Evolutionary conservation across 2,329 filamentous ascomycete genomes (phyloP).

Genomic region (Coleophoma eucalyptorum): DNA sequence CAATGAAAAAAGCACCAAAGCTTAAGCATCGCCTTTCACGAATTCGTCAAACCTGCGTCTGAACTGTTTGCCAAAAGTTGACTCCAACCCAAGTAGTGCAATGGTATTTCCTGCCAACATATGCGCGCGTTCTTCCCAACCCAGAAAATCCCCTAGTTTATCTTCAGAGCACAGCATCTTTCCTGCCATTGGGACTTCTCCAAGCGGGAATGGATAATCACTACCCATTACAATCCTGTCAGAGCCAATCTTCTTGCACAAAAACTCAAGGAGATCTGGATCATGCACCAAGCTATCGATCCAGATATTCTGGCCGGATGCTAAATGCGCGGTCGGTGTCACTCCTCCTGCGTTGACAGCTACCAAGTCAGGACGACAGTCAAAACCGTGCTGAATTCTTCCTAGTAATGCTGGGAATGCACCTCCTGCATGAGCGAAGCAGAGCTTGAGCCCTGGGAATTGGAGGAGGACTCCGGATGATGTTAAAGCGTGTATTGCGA

Average conservation of each 20-base stretch:
- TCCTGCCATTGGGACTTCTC: constrained; percentile 30
- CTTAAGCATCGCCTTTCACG: neutral
- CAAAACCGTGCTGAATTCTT: constrained; percentile 30
- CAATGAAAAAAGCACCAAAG: neutral
- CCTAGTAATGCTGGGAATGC: constrained; percentile 32
- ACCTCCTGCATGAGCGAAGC: constrained; percentile 32
- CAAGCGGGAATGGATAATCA: constrained; percentile 32
- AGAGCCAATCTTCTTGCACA: constrained; percentile 28
- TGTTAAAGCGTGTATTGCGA: constrained; percentile 29
- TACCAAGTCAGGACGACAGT: constrained; percentile 31
- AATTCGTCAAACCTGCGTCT: constrained; percentile 18
- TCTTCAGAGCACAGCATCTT: constrained; percentile 28
- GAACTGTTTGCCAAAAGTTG: constrained; percentile 20
- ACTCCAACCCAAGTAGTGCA: constrained; percentile 24
- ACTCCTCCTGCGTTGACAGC: constrained; percentile 25
- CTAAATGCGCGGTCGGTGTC: constrained; percentile 26
- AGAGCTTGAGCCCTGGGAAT: constrained; percentile 27
- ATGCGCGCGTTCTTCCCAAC: constrained; percentile 26
- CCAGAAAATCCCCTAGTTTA: constrained; percentile 23
- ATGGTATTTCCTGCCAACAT: constrained; percentile 30
- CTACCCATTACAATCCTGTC: constrained; percentile 29
- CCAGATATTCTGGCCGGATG: constrained; percentile 24
- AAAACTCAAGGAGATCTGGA: constrained; percentile 29
- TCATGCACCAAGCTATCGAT: constrained; percentile 32
- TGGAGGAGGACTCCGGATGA: constrained; percentile 25